Conservation (phyloP, 257 asterid species). For the Nicotiana otophora region DNA sequence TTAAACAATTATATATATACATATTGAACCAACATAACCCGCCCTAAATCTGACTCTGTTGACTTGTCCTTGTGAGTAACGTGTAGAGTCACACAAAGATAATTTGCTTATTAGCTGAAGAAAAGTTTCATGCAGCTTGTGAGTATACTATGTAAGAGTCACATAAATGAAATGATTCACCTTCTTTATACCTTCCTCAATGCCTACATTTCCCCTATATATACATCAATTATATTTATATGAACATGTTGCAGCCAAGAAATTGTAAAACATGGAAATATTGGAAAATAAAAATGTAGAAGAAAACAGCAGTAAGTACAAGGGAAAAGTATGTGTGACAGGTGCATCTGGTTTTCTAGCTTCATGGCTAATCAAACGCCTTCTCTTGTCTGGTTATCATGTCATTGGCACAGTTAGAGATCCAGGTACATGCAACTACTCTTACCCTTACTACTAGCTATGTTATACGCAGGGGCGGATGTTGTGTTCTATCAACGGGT, state of each 20-base stretch:
- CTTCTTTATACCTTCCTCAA: conserved; percentile 12
- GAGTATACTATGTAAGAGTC: not conserved
- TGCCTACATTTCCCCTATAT: not conserved
- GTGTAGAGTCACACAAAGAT: not conserved
- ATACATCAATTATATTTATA: not conserved
- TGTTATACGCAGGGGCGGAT: too few species aligned
- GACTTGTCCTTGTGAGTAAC: not conserved
- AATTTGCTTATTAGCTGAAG: not conserved
- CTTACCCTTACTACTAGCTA: not conserved
- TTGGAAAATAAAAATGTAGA: conserved; percentile 17
- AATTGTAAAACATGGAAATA: not conserved
- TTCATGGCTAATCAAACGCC: conserved; percentile 83
- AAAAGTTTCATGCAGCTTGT: not conserved
- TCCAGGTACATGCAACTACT: conserved; percentile 41
- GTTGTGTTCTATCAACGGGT: too few species aligned
- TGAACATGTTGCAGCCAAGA: not conserved
- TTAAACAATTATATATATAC: too few species aligned
- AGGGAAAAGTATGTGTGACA: conserved; percentile 78
- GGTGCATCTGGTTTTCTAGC: conserved; percentile 91
- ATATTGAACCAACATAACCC: too few species aligned
- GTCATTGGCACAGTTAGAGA: conserved; percentile 85
- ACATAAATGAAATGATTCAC: conserved; percentile 36
- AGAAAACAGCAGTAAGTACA: conserved; percentile 8
- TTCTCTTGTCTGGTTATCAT: conserved; percentile 61
- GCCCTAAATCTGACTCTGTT: too few species aligned